These are phyloP conservation scores for Hypericum androsaemum DNA, from an alignment of 345 rosid species.

Conservation along the genomic window DNA sequence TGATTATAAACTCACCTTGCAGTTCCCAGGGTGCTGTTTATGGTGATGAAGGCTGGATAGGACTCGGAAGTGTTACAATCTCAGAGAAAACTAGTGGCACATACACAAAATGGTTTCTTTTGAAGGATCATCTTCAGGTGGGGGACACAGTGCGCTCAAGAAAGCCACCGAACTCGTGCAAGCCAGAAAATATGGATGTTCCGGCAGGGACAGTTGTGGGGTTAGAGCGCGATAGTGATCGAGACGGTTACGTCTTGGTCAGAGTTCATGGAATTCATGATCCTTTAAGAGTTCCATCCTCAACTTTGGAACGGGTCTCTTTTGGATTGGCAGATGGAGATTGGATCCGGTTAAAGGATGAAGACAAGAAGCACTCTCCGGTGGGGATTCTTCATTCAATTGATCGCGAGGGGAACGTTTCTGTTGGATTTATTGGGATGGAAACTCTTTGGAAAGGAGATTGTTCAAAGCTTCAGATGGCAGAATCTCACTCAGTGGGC, in stretches of 20 bases:
- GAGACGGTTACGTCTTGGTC: slow-evolving; percentile 62
- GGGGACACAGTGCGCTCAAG: slow-evolving; percentile 83
- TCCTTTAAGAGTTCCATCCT: slow-evolving; percentile 59
- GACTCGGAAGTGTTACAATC: slow-evolving; percentile 25
- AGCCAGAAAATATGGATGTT: slow-evolving; percentile 63
- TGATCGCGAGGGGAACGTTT: slow-evolving; percentile 48
- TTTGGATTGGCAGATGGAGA: slow-evolving; percentile 79
- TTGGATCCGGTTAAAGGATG: slow-evolving; percentile 77
- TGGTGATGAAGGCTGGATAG: slow-evolving; percentile 47
- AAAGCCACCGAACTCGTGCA: slow-evolving; percentile 52
- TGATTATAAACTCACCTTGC: slow-evolving; percentile 21
- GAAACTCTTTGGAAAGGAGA: slow-evolving; percentile 75
- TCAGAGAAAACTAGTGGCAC: slow-evolving; percentile 32
- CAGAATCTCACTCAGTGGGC: slow-evolving; percentile 58
- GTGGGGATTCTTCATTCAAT: slow-evolving; percentile 85
- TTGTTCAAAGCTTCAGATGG: slow-evolving; percentile 72
- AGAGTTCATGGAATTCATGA: slow-evolving; percentile 80
- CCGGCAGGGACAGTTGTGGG: slow-evolving; percentile 87
- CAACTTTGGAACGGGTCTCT: slow-evolving; percentile 63
- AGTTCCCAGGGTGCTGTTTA: slow-evolving; percentile 47
- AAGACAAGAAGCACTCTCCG: slow-evolving; percentile 50
- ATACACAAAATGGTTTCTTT: slow-evolving; percentile 74
- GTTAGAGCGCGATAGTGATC: slow-evolving; percentile 38
- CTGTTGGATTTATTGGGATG: slow-evolving; percentile 68
- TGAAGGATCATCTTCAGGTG: slow-evolving; percentile 59